A percentile compares a stretch with the other conserved stretches of the same genome.
These are phyloP conservation scores for Marchantia polymorpha DNA, from an alignment of 225 moss, liverwort and hornwort genomes.

Conservation along the genomic window DNA sequence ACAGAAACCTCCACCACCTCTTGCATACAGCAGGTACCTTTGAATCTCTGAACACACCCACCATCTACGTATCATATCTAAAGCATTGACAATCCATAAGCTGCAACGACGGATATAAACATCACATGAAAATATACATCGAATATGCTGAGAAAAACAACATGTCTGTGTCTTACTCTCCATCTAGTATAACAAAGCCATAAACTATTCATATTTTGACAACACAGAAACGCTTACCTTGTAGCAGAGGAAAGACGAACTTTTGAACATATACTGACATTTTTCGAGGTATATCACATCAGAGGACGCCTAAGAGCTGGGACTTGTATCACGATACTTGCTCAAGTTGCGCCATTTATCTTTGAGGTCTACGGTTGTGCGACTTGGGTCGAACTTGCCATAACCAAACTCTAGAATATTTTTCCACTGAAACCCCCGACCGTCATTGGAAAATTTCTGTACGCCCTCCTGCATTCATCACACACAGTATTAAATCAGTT, in stretches of 20 bases:
- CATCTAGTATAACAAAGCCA: not conserved
- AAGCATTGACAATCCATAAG: too few relatives aligned
- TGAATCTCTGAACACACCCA: not conserved
- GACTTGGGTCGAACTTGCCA: constrained; percentile 51
- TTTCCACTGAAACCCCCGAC: constrained; percentile 50
- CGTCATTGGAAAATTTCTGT: constrained; percentile 32
- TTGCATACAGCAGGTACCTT: not conserved
- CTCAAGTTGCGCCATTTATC: constrained; percentile 61
- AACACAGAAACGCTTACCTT: not conserved
- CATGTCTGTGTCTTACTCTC: not conserved
- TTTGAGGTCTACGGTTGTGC: constrained; percentile 52
- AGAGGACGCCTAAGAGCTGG: constrained; percentile 10
- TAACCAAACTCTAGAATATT: constrained; percentile 44
- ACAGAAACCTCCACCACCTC: not conserved
- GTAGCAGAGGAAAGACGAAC: not conserved
- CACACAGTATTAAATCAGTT: not conserved
- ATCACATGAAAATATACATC: too few relatives aligned
- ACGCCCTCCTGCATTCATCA: constrained; percentile 47
- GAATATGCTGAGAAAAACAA: too few relatives aligned
- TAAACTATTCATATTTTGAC: not conserved
- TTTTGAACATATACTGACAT: not conserved
- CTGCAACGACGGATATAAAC: too few relatives aligned
- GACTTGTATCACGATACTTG: not conserved
- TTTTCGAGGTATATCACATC: not conserved
- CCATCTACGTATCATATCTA: not conserved